phyloP scores from a whole-genome alignment of 148 eudicot species.

The Diospyros lotus region DNA sequence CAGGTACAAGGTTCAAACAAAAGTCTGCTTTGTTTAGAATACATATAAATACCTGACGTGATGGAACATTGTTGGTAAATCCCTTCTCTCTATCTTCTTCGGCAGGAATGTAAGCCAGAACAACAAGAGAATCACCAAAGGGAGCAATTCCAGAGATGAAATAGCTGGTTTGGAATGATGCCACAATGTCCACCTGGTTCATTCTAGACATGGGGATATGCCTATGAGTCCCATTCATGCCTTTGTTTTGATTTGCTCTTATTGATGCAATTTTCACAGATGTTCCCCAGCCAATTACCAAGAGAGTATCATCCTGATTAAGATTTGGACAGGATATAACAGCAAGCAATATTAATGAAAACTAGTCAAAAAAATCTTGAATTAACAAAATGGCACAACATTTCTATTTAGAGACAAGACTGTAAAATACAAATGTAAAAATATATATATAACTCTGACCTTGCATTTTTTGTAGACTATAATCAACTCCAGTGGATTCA shows the following conservation, averaged over 20 bases:
- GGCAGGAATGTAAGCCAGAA: slow-evolving; percentile 78
- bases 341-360: slow-evolving; percentile 9
- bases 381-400: background rate
- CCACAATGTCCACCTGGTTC: slow-evolving; percentile 87
- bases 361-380: too few relatives aligned
- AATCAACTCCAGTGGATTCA: background rate
- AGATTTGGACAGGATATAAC: slow-evolving; percentile 22
- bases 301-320: slow-evolving; percentile 75
- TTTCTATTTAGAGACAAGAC: background rate
- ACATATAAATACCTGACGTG: slow-evolving; percentile 65
- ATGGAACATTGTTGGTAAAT: slow-evolving; percentile 68
- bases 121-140: slow-evolving; percentile 88
- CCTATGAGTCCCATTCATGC: slow-evolving; percentile 58
- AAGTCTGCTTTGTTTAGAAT: background rate
- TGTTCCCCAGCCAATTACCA: slow-evolving; percentile 99
- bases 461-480: slow-evolving; percentile 6
- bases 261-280: slow-evolving; percentile 85
- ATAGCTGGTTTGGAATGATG: slow-evolving; percentile 90
- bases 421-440: background rate
- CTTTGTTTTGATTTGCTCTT: slow-evolving; percentile 41
- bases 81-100: slow-evolving; percentile 89
- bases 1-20: background rate
- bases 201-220: slow-evolving; percentile 43
- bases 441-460: background rate
- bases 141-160: slow-evolving; percentile 96